Percentiles rank a stretch among this genome's conserved stretches.
These are phyloP conservation scores for Petunia hybrid DNA, from an alignment of 305 asterid species.

Conservation along the genomic window DNA sequence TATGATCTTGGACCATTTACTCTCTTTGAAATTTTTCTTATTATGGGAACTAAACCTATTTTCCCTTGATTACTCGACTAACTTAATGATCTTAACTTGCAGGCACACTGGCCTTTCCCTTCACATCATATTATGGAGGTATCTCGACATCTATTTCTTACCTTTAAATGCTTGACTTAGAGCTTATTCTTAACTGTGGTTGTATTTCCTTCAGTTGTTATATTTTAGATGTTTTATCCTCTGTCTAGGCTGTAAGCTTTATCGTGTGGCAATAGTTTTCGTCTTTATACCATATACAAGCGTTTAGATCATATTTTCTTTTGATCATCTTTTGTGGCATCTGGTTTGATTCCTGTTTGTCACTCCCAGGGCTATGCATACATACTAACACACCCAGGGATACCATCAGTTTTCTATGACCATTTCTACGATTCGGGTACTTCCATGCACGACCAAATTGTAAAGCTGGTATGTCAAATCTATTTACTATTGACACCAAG, in stretches of 20 bases:
- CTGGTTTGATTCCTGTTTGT: not conserved
- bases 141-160: conserved; percentile 34
- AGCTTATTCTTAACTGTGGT: conserved; percentile 6
- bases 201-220: not conserved
- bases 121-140: conserved; percentile 91
- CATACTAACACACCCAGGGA: conserved; percentile 95
- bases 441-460: conserved; percentile 74
- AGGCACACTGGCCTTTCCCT: conserved; percentile 99
- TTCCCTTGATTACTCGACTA: conserved; percentile 17
- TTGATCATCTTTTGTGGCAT: conserved; percentile 2
- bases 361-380: conserved; percentile 80
- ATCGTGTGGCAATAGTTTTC: not conserved
- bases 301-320: conserved; percentile 24
- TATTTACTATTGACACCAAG: not conserved
- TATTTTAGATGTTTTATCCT: not conserved
- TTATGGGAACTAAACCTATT: not conserved
- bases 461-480: conserved; percentile 71
- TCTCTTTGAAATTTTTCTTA: conserved; percentile 2
- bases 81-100: conserved; percentile 39
- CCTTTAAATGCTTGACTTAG: not conserved
- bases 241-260: not conserved
- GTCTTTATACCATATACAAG: not conserved
- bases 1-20: not conserved
- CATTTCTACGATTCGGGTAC: conserved; percentile 85
- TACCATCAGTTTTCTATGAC: conserved; percentile 88